These are phyloP conservation scores for Hibiscus syriacus DNA, from an alignment of 345 rosid genomes.

Conservation along the genomic window DNA sequence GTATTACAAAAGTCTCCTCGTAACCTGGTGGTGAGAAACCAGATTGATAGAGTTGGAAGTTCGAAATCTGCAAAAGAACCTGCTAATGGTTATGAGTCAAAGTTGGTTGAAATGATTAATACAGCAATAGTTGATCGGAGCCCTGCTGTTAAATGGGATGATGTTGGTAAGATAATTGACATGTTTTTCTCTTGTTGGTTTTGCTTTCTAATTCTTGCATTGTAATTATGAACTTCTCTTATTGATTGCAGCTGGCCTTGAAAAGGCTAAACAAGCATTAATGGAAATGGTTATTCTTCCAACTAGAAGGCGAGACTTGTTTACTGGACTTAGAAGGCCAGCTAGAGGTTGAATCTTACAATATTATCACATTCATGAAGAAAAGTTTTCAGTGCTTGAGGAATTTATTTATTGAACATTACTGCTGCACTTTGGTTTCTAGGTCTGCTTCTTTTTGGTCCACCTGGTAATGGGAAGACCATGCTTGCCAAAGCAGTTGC, in stretches of 20 bases:
- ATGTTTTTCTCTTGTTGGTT: neutral
- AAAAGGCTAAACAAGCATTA: constrained; percentile 89
- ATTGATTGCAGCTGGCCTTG: constrained; percentile 73
- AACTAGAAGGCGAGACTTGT: constrained; percentile 80
- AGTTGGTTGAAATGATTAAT: constrained; percentile 81
- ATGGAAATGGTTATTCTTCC: constrained; percentile 99
- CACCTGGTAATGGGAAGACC: constrained; percentile 98
- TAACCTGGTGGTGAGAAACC: constrained; percentile 25
- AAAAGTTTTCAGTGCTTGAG: neutral
- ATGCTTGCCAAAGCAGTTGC: constrained; percentile 99
- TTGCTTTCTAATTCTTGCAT: neutral
- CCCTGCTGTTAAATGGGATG: constrained; percentile 93
- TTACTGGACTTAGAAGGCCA: constrained; percentile 93
- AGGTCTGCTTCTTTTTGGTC: constrained; percentile 97
- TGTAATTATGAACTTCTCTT: constrained; percentile 12
- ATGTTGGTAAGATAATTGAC: constrained; percentile 61
- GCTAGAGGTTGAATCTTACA: constrained; percentile 58
- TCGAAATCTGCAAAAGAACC: constrained; percentile 48
- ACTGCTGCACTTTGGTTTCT: constrained; percentile 12
- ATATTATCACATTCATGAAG: neutral
- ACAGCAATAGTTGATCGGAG: constrained; percentile 89
- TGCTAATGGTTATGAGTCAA: constrained; percentile 55
- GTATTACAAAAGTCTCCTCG: constrained; percentile 29
- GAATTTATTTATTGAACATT: constrained; percentile 8
- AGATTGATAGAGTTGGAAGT: constrained; percentile 35